Conservation (phyloP, 345 rosid species). For the Triadica sebifera region DNA sequence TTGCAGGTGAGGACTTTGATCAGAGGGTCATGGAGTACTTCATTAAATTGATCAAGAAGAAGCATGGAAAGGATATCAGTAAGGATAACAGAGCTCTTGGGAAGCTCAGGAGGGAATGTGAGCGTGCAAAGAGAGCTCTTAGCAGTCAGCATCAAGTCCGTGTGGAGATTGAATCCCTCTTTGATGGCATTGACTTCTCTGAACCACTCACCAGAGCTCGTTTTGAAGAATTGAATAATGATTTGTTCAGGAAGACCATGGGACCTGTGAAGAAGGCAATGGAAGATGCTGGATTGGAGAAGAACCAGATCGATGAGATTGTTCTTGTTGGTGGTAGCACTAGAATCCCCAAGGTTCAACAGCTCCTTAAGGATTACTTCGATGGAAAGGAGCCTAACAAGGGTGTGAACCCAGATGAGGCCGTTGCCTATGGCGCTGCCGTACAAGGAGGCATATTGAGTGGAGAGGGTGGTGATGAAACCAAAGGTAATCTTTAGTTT, state of each 20-base stretch:
- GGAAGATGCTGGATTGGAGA: constrained; percentile 92
- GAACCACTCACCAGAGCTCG: constrained; percentile 99
- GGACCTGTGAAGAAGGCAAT: constrained; percentile 99
- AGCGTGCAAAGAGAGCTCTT: constrained; percentile 98
- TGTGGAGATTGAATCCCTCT: constrained; percentile 94
- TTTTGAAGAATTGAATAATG: constrained; percentile 95
- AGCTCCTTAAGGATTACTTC: constrained; percentile 90
- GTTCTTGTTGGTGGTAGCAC: constrained; percentile 99
- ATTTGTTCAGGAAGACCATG: constrained; percentile 96
- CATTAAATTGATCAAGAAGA: constrained; percentile 93
- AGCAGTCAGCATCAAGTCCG: constrained; percentile 99
- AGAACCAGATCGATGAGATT: constrained; percentile 93
- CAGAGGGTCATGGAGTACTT: constrained; percentile 97
- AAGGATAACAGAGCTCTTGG: constrained; percentile 93
- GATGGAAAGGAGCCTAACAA: constrained; percentile 99
- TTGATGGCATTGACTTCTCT: constrained; percentile 87
- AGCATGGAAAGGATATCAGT: constrained; percentile 95
- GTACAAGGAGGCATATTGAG: constrained; percentile 98
- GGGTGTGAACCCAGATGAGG: constrained; percentile 99
- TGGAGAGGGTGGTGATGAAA: constrained; percentile 99
- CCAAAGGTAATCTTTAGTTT: constrained; percentile 65
- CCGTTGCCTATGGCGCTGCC: constrained; percentile 98
- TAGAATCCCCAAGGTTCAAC: constrained; percentile 98
- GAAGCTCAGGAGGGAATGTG: constrained; percentile 87
- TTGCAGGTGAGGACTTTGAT: constrained; percentile 95